phyloP scores from a whole-genome alignment of 768 basidiomycete genomes.

The Hysterangium stoloniferum region DNA sequence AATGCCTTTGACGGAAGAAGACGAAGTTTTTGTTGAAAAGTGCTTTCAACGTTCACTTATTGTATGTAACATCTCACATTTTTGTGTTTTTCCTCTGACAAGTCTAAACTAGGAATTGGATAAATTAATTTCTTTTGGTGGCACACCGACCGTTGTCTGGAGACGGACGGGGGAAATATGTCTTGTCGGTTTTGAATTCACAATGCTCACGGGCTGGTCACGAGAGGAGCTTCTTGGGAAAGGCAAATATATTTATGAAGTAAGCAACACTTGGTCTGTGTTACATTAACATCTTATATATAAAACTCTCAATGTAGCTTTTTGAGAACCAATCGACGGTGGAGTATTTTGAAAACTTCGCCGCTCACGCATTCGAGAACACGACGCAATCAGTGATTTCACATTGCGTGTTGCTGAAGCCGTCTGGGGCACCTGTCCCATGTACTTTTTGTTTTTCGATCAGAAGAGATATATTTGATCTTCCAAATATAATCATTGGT shows the following conservation, averaged over 20 bases:
- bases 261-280: conserved; percentile 18
- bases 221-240: conserved; percentile 67
- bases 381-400: conserved; percentile 93
- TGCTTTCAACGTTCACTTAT: conserved; percentile 91
- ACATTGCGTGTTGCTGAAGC: conserved; percentile 84
- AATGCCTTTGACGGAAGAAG: conserved; percentile 94
- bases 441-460: conserved; percentile 96
- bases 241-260: conserved; percentile 45
- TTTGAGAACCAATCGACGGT: conserved; percentile 95
- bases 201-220: conserved; percentile 87
- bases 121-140: conserved; percentile 94
- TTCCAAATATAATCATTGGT: conserved; percentile 87
- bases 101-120: conserved; percentile 68
- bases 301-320: conserved; percentile 39
- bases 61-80: conserved; percentile 35
- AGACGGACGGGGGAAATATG: conserved; percentile 97
- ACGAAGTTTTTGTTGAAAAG: conserved; percentile 93
- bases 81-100: conserved; percentile 9
- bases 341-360: conserved; percentile 96
- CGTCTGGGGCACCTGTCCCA: conserved; percentile 74
- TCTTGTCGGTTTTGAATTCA: conserved; percentile 93
- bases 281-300: not conserved
- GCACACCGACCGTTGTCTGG: conserved; percentile 97
- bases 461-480: conserved; percentile 83
- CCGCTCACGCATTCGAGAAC: conserved; percentile 95